Conservation (phyloP, 176 grass and related monocot genomes). For the Aegilops speltoides region DNA sequence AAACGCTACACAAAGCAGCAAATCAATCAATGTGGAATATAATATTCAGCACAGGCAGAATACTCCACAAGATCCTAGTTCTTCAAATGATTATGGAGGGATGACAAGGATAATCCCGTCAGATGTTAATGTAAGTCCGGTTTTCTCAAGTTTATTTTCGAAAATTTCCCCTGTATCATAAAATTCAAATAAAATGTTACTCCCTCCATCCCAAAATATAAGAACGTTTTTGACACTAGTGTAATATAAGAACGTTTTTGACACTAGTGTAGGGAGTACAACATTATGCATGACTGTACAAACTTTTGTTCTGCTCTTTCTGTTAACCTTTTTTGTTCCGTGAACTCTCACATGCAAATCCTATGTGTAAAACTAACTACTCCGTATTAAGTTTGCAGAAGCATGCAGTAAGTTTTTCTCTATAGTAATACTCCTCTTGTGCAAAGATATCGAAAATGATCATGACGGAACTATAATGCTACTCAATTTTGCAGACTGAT, state of each 20-base stretch:
- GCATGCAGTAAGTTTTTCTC: neutral
- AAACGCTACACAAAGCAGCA: slow-evolving; percentile 39
- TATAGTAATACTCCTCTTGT: neutral
- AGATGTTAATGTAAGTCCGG: slow-evolving; percentile 72
- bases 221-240: no score
- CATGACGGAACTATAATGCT: slow-evolving; percentile 10
- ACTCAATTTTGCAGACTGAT: slow-evolving; percentile 72
- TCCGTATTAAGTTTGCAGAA: neutral
- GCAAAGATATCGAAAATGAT: neutral
- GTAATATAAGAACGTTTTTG: no score
- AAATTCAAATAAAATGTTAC: neutral
- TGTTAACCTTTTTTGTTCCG: neutral
- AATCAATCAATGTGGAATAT: slow-evolving; percentile 32
- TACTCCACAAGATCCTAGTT: slow-evolving; percentile 43
- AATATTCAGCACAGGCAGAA: slow-evolving; percentile 38
- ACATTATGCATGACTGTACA: slow-evolving; percentile 7
- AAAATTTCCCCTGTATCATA: neutral
- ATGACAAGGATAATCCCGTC: slow-evolving; percentile 93
- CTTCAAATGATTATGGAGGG: slow-evolving; percentile 71
- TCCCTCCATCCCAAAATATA: no score
- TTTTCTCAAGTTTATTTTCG: slow-evolving; percentile 4
- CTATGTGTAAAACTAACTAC: neutral
- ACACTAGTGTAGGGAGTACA: neutral
- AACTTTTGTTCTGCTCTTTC: slow-evolving; percentile 19
- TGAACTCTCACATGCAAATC: neutral